Evolutionary conservation across 495 filamentous ascomycete genomes (phyloP).

Genomic region (Aspergillus incahuasiensis): DNA sequence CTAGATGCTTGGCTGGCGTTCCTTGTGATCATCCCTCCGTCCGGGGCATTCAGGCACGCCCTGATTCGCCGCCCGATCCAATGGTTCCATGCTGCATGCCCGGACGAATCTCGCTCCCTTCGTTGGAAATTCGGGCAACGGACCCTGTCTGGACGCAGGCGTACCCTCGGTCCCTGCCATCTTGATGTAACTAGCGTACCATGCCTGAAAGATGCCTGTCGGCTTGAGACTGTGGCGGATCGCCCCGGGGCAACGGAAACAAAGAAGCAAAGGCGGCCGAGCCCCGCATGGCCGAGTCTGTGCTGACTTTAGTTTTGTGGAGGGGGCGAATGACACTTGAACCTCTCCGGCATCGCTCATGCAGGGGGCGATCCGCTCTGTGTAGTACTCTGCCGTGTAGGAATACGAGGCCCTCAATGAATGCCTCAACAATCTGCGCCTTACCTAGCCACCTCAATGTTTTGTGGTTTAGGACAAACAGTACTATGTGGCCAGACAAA

Average conservation of each 20-base stretch:
- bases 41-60: neutral
- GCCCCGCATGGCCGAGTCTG: conserved; percentile 37
- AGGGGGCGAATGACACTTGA: conserved; percentile 3
- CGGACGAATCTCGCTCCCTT: neutral
- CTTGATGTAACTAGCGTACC: neutral
- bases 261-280: conserved; percentile 17
- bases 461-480: too few species aligned
- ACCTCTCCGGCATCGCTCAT: neutral
- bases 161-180: neutral
- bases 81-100: neutral
- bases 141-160: neutral
- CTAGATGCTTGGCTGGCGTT: conserved; percentile 6
- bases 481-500: too few species aligned
- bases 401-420: too few species aligned
- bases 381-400: neutral
- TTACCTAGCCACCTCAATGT: too few species aligned
- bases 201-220: neutral
- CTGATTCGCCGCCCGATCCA: conserved; percentile 1
- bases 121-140: neutral
- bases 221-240: conserved; percentile 15
- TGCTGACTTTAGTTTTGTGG: conserved; percentile 2
- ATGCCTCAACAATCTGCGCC: too few species aligned
- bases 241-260: conserved; percentile 46
- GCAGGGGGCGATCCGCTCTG: neutral
- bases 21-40: conserved; percentile 11